These are phyloP conservation scores for Triadica sebifera DNA, from an alignment of 345 rosid genomes.

Conservation along the genomic window DNA sequence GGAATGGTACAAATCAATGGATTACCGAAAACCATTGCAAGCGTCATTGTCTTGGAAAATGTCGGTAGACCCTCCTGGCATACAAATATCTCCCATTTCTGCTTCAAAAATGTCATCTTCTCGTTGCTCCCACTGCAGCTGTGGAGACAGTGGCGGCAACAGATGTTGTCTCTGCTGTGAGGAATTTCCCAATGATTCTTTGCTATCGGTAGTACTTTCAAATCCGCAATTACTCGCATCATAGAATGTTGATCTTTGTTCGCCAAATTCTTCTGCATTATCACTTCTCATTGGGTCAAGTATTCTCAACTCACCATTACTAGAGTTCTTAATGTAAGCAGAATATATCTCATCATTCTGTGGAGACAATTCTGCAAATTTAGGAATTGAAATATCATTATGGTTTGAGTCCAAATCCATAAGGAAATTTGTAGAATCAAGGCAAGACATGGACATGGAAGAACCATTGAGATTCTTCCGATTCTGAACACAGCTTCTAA, in stretches of 20 bases:
- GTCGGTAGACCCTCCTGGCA: background rate
- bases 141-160: slow-evolving; percentile 1
- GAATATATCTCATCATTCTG: slow-evolving; percentile 8
- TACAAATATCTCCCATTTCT: slow-evolving; percentile 3
- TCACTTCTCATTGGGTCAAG: slow-evolving; percentile 15
- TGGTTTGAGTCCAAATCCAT: background rate
- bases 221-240: slow-evolving; percentile 13
- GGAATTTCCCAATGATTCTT: background rate
- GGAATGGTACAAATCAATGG: background rate
- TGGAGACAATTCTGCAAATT: background rate
- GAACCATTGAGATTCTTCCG: slow-evolving; percentile 12
- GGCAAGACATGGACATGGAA: slow-evolving; percentile 4
- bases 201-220: background rate
- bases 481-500: slow-evolving; percentile 7
- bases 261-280: slow-evolving; percentile 5
- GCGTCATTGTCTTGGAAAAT: background rate
- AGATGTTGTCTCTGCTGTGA: background rate
- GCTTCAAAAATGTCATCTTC: background rate
- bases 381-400: slow-evolving; percentile 2
- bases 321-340: background rate
- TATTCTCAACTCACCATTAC: background rate
- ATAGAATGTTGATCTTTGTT: background rate
- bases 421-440: slow-evolving; percentile 10
- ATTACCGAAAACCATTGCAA: slow-evolving; percentile 19
- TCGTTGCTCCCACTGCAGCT: slow-evolving; percentile 8